Evolutionary conservation across 78 protist species (phyloP), one percentile per base, ranked within the genome.

Genomic region (Isochrysis galbana): DNA sequence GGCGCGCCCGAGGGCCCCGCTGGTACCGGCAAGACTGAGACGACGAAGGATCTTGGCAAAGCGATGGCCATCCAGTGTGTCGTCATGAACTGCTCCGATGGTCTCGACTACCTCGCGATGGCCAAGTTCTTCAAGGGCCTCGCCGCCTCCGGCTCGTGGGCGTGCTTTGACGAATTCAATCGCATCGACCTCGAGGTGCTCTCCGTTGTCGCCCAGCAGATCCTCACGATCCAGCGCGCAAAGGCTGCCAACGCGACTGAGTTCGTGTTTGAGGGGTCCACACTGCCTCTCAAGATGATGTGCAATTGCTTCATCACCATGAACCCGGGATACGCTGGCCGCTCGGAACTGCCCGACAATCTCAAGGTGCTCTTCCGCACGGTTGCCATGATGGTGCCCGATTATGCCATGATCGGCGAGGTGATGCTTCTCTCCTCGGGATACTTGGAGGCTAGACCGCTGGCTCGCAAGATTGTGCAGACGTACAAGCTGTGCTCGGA

Each of bases 1-100:
- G 98, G 98, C 36, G 96, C 97, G 0, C 98, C 97, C 7, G 95
- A 93, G 41, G 98, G 98, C 1, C 98, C 98, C 0, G 98, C 98
- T 0, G 98, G 97, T 3, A 96, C 98, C 25, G 97, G 97, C 29
- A 96, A 96, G 93, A 97, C 97, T 3, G 96, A 95, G 84, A 95
- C 98, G 42, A 74, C 91, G 80, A 97, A 96, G 93, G 98, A 97
- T 46, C 45, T 96, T 39, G 93, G 95, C 89, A 95, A 95, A 55
- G 95, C 95, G 26, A 51, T 96, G 25, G 97, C 96, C 38, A 77
- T 61, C 34, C 87, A 95, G 72, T 90, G 96, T 48, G 96, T 95
- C 42, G 97, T 97, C 47, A 94, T 96, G 94, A 97, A 97, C 93
- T 97, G 98, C 93, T 89, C 91, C 14, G 96, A 95, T 19, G 95